Evolutionary conservation across 345 rosid species (phyloP).

Genomic region (Bruguiera gymnorhiza): DNA sequence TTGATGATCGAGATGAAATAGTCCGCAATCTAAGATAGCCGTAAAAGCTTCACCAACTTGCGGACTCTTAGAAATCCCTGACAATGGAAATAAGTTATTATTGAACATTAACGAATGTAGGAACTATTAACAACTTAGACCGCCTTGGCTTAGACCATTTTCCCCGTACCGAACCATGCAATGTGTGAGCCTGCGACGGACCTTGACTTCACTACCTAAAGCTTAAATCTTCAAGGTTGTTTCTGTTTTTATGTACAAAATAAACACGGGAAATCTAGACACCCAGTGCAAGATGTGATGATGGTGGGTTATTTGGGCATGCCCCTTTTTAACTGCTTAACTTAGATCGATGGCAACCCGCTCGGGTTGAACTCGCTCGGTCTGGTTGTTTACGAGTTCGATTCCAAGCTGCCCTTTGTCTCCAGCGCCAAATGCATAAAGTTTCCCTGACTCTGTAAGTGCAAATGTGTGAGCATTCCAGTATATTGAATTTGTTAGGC

Average conservation of each 20-base stretch:
- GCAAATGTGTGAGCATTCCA: conserved; percentile 94
- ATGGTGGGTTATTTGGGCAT: conserved; percentile 10
- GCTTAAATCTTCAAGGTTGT: conserved; percentile 42
- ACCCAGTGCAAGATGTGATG: conserved; percentile 32
- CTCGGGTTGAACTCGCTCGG: conserved; percentile 76
- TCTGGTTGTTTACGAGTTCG: conserved; percentile 56
- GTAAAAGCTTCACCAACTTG: no score
- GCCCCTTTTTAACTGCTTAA: conserved; percentile 28
- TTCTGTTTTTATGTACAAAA: conserved; percentile 51
- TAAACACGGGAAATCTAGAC: conserved; percentile 33
- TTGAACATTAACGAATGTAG: conserved; percentile 33
- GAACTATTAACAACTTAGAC: conserved; percentile 39
- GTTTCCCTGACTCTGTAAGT: conserved; percentile 73
- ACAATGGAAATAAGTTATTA: conserved; percentile 22
- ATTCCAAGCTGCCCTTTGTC: conserved; percentile 93
- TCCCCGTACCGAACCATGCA: background rate
- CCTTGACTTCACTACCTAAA: conserved; percentile 30
- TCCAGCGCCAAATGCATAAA: conserved; percentile 88
- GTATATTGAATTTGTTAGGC: conserved; percentile 73
- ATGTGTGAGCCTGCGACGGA: conserved; percentile 21
- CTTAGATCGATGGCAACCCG: conserved; percentile 65
- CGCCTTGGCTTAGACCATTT: conserved; percentile 28
- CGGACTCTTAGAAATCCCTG: conserved; percentile 6
- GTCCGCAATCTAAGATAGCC: no score
- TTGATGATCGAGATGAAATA: no score